Conservation (phyloP, 495 filamentous ascomycete species). For the Podospora tetraspora region DNA sequence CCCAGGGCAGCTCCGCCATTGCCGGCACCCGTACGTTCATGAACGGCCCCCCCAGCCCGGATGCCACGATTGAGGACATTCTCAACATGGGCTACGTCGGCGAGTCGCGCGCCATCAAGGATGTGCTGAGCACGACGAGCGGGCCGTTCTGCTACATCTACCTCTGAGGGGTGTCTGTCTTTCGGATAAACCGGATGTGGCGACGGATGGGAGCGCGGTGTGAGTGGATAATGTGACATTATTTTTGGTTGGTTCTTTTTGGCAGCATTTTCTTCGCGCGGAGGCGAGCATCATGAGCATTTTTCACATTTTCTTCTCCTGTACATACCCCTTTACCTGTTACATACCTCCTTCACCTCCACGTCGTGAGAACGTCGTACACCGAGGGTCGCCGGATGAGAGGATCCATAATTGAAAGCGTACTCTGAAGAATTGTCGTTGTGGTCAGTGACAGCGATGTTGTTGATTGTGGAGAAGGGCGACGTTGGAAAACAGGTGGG, state of each 20-base stretch:
- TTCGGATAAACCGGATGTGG: not conserved
- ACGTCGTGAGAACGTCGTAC: not conserved
- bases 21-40: conserved; percentile 27
- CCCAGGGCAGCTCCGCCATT: conserved; percentile 4
- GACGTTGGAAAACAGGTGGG: not conserved
- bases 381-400: not conserved
- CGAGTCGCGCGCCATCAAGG: conserved; percentile 14
- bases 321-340: not conserved
- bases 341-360: not conserved
- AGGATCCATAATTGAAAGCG: not conserved
- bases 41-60: conserved; percentile 17
- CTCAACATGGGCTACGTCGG: conserved; percentile 26
- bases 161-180: conserved; percentile 13
- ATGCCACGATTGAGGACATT: conserved; percentile 21
- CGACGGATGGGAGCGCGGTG: not conserved
- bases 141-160: conserved; percentile 34
- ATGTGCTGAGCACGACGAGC: conserved; percentile 18
- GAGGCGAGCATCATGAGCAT: not conserved
- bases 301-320: not conserved
- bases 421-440: no score
- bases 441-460: not conserved
- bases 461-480: not conserved
- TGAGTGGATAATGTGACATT: not conserved
- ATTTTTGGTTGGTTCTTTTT: not conserved
- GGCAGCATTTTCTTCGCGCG: not conserved